These are phyloP conservation scores for Globisporangium splendens DNA, from an alignment of 352 stramenopile species.

Conservation along the genomic window DNA sequence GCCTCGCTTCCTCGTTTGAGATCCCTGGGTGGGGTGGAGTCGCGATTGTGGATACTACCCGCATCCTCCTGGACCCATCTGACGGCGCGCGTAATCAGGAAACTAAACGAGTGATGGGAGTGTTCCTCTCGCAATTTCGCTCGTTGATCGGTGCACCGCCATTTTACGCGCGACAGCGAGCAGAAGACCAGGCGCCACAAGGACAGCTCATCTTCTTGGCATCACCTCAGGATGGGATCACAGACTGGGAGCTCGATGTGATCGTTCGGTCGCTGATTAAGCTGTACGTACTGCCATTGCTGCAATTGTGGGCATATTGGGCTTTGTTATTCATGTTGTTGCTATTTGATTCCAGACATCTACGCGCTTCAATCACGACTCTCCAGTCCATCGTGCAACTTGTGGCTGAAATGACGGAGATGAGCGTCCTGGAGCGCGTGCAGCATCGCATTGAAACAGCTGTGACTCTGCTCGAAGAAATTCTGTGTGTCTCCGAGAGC, in stretches of 20 bases:
- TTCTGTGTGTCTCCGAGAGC: constrained; percentile 26
- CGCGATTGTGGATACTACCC: constrained; percentile 46
- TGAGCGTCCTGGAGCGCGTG: constrained; percentile 68
- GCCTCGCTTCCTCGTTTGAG: constrained; percentile 53
- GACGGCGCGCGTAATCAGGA: constrained; percentile 13
- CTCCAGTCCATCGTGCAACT: constrained; percentile 72
- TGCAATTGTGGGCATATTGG: neutral
- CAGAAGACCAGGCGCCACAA: constrained; percentile 13
- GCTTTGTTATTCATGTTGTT: neutral
- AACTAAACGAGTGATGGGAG: constrained; percentile 57
- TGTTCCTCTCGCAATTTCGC: constrained; percentile 64
- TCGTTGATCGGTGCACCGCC: constrained; percentile 54
- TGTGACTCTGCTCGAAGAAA: constrained; percentile 44
- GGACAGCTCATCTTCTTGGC: constrained; percentile 40
- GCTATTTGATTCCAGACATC: constrained; percentile 27
- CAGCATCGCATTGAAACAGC: constrained; percentile 50
- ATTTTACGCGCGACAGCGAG: constrained; percentile 37
- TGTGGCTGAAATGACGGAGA: constrained; percentile 62
- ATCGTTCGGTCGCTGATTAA: constrained; percentile 43
- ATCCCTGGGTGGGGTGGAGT: constrained; percentile 67
- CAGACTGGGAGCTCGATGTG: constrained; percentile 73
- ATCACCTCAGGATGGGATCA: constrained; percentile 43
- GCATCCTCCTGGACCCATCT: neutral
- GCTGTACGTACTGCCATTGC: constrained; percentile 19
- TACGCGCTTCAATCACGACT: constrained; percentile 55